phyloP scores from a whole-genome alignment of 352 stramenopile genomes.

The Phytophthora foliorum region DNA sequence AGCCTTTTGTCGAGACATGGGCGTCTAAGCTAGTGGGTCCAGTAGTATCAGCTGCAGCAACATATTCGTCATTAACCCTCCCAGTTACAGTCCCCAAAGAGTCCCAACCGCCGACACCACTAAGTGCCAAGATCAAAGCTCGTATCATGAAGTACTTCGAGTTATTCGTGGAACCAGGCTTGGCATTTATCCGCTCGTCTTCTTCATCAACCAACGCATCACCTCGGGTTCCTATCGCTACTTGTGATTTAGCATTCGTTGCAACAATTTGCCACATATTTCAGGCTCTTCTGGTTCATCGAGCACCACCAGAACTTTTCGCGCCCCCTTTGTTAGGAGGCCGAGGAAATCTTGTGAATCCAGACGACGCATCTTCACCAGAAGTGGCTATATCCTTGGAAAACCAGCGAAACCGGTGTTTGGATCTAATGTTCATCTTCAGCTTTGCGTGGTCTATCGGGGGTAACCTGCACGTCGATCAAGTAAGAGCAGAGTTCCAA shows the following conservation, averaged over 20 bases:
- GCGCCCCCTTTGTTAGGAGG: neutral
- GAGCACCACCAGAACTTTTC: slow-evolving; percentile 54
- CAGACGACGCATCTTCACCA: slow-evolving; percentile 28
- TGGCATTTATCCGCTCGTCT: slow-evolving; percentile 54
- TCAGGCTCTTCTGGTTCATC: slow-evolving; percentile 55
- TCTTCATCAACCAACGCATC: slow-evolving; percentile 7
- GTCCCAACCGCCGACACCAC: slow-evolving; percentile 6
- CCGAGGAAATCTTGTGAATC: slow-evolving; percentile 1
- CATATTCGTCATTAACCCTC: neutral
- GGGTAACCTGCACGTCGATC: slow-evolving; percentile 62
- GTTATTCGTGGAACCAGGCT: slow-evolving; percentile 62
- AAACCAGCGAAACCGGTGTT: slow-evolving; percentile 56
- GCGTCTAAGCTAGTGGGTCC: slow-evolving; percentile 50
- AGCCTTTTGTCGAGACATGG: slow-evolving; percentile 71
- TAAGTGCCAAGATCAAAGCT: slow-evolving; percentile 50
- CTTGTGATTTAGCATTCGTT: slow-evolving; percentile 64
- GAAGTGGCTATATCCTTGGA: slow-evolving; percentile 43
- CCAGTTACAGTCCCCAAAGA: slow-evolving; percentile 4
- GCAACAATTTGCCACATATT: slow-evolving; percentile 69
- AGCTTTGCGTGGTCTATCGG: slow-evolving; percentile 82
- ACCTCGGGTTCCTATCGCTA: slow-evolving; percentile 50
- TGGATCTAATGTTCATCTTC: slow-evolving; percentile 79
- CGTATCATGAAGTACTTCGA: slow-evolving; percentile 70
- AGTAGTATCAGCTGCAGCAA: slow-evolving; percentile 1
- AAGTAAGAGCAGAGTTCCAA: slow-evolving; percentile 52